Evolutionary conservation across 768 basidiomycete genomes (phyloP).

Genomic region (Inosperma sp.): DNA sequence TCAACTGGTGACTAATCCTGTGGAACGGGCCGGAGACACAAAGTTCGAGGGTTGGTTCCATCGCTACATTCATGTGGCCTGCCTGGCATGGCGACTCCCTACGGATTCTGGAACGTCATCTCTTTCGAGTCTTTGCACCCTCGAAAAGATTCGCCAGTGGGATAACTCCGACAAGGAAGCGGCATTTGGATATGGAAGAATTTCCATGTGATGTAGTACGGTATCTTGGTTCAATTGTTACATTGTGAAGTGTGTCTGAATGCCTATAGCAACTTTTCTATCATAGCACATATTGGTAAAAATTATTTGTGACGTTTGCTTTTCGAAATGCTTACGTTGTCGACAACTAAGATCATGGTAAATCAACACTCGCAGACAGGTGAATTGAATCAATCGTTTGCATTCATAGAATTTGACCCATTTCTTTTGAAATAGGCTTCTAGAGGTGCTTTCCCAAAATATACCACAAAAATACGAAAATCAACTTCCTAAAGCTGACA

Average conservation of each 20-base stretch:
- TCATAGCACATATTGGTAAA: slow-evolving; percentile 91
- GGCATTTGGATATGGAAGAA: slow-evolving; percentile 50
- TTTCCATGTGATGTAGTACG: slow-evolving; percentile 67
- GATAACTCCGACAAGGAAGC: too few species aligned
- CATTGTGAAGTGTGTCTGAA: neutral
- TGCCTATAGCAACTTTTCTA: slow-evolving; percentile 75
- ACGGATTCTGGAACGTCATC: neutral
- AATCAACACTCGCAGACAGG: slow-evolving; percentile 91
- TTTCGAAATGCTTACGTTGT: slow-evolving; percentile 1
- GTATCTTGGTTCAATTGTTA: slow-evolving; percentile 29
- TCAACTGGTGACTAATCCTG: too few species aligned
- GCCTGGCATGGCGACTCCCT: slow-evolving; percentile 3
- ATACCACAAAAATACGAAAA: too few species aligned
- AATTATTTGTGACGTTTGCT: neutral
- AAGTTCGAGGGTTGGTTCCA: too few species aligned
- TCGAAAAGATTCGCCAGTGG: too few species aligned
- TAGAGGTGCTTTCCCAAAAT: slow-evolving; percentile 62
- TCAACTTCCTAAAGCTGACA: slow-evolving; percentile 57
- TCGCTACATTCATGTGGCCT: neutral
- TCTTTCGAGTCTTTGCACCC: too few species aligned
- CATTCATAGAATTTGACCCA: neutral
- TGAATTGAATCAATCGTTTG: slow-evolving; percentile 29
- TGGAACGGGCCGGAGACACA: too few species aligned
- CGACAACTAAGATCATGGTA: slow-evolving; percentile 74
- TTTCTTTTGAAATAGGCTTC: slow-evolving; percentile 44